These are phyloP conservation scores for Cutaneotrichosporon cavernicola DNA, from an alignment of 1,284 basidiomycete genomes.

Conservation along the genomic window DNA sequence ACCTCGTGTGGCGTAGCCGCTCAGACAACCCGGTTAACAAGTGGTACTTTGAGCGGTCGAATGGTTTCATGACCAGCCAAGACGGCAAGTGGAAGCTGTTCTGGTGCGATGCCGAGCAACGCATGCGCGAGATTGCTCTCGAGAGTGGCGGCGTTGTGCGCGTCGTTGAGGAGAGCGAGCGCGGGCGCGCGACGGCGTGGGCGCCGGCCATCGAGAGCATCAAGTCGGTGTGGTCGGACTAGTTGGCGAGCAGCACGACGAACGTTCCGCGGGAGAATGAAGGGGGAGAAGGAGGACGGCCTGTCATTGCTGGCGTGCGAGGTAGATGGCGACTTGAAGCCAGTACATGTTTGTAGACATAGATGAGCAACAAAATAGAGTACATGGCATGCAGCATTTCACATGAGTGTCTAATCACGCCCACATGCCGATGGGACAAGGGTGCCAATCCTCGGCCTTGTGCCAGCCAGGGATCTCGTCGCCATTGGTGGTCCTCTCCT, in stretches of 20 bases:
- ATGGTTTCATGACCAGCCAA: slow-evolving; percentile 67
- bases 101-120: slow-evolving; percentile 92
- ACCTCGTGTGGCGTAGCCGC: slow-evolving; percentile 93
- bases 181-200: slow-evolving; percentile 73
- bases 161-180: slow-evolving; percentile 80
- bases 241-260: background rate
- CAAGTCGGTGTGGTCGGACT: slow-evolving; percentile 48
- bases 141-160: slow-evolving; percentile 55
- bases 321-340: background rate
- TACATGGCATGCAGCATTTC: slow-evolving; percentile 6
- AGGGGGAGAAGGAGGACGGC: background rate
- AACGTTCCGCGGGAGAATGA: background rate
- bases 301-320: background rate
- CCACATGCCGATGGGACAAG: slow-evolving; percentile 26
- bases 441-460: slow-evolving; percentile 16
- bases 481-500: background rate
- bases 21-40: slow-evolving; percentile 95
- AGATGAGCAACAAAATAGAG: slow-evolving; percentile 2
- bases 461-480: slow-evolving; percentile 17
- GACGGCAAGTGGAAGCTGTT: slow-evolving; percentile 82
- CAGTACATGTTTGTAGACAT: slow-evolving; percentile 1
- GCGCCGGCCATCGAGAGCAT: slow-evolving; percentile 70
- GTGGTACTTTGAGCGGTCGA: slow-evolving; percentile 97
- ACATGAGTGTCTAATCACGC: slow-evolving; percentile 8
- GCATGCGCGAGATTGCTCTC: slow-evolving; percentile 41